Evolutionary conservation across 2,329 filamentous ascomycete species (phyloP).

Genomic region (Rutstroemia sydowiana): DNA sequence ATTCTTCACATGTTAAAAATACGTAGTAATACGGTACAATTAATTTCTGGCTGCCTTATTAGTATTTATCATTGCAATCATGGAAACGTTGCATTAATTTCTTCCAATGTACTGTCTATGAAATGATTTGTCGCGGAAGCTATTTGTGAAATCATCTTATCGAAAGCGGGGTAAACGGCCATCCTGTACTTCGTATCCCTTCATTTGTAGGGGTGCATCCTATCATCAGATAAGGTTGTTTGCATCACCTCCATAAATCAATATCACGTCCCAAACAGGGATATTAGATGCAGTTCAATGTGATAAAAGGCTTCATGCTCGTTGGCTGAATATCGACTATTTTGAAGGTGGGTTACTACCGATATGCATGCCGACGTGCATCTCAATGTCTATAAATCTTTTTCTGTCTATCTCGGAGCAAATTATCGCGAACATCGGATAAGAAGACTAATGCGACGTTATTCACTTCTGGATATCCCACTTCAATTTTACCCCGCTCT

Average conservation of each 20-base stretch:
- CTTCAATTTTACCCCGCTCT: too few relatives aligned
- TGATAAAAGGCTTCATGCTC: background rate
- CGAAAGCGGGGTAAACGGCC: constrained; percentile 1
- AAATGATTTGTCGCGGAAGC: background rate
- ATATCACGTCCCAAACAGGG: background rate
- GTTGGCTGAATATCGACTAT: background rate
- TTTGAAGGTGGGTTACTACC: background rate
- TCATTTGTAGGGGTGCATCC: background rate
- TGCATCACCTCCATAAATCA: background rate
- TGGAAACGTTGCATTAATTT: constrained; percentile 7
- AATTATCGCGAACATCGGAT: too few relatives aligned
- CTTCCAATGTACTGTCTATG: background rate
- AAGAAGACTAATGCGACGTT: too few relatives aligned
- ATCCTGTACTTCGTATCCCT: background rate
- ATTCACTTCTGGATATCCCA: too few relatives aligned
- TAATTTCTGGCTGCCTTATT: too few relatives aligned
- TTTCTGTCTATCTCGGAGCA: too few relatives aligned
- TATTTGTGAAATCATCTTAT: background rate
- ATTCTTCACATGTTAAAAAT: too few relatives aligned
- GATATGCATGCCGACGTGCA: background rate
- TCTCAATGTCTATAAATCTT: background rate
- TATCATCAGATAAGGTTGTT: background rate
- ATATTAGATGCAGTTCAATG: background rate
- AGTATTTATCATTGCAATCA: background rate
- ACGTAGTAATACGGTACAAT: too few relatives aligned